Evolutionary conservation across 2,329 filamentous ascomycete species (phyloP).

Genomic region (Trichoderma koningii): DNA sequence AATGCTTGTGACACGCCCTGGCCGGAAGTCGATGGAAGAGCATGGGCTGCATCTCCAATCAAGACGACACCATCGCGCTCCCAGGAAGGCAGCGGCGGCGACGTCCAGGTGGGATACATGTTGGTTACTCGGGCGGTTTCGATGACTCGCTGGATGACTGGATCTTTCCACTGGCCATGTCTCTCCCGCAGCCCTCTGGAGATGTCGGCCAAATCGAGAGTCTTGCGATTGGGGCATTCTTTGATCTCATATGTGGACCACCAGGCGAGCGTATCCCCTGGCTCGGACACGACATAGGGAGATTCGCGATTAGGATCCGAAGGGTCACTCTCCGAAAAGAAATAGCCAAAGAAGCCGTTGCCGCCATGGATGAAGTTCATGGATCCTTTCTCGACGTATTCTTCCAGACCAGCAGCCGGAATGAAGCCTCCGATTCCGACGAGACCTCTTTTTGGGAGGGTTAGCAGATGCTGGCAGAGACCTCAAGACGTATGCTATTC

Average conservation of each 20-base stretch:
- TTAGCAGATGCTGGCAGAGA: neutral
- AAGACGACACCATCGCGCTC: constrained; percentile 32
- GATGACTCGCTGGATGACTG: constrained; percentile 29
- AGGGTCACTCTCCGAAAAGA: constrained; percentile 27
- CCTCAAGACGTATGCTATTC: too few species aligned
- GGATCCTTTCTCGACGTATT: constrained; percentile 30
- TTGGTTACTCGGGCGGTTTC: constrained; percentile 23
- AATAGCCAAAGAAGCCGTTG: constrained; percentile 34
- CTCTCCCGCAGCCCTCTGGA: constrained; percentile 29
- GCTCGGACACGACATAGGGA: constrained; percentile 29
- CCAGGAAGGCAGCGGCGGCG: constrained; percentile 31
- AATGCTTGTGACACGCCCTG: constrained; percentile 32
- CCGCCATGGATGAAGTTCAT: constrained; percentile 33
- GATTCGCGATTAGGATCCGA: constrained; percentile 30
- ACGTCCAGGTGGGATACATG: constrained; percentile 33
- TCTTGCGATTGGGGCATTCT: constrained; percentile 28
- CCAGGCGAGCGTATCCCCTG: constrained; percentile 30
- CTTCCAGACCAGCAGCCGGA: constrained; percentile 26
- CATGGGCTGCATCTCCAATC: constrained; percentile 33
- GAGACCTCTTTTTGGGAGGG: constrained; percentile 29
- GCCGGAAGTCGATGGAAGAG: constrained; percentile 31
- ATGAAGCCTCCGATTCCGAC: constrained; percentile 33
- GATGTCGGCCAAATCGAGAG: constrained; percentile 30
- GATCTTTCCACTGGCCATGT: constrained; percentile 30
- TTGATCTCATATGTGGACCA: constrained; percentile 32